Percentiles rank a stretch among this genome's conserved stretches.
Conservation (phyloP, 1,284 basidiomycete genomes). For the Hemileccinum hortonii region DNA sequence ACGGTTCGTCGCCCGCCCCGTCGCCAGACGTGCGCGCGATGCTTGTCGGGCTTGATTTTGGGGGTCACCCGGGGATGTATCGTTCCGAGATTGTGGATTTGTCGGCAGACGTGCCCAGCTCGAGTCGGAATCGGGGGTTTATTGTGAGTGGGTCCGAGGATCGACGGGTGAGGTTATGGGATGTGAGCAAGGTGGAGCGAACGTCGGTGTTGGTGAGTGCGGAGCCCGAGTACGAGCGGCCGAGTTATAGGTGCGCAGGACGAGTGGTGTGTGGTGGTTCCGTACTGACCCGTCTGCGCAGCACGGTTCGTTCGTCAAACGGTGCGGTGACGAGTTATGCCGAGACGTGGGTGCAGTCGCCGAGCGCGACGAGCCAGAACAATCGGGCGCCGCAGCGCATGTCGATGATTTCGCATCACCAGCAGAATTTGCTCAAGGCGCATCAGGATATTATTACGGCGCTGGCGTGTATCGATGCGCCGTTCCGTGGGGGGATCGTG, state of each 20-base stretch:
- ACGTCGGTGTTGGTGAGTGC: slow-evolving; percentile 73
- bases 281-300: slow-evolving; percentile 11
- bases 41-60: slow-evolving; percentile 70
- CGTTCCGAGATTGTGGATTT: slow-evolving; percentile 56
- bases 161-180: slow-evolving; percentile 79
- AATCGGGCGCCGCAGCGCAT: slow-evolving; percentile 73
- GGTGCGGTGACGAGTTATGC: slow-evolving; percentile 52
- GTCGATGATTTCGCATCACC: slow-evolving; percentile 74
- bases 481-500: slow-evolving; percentile 83
- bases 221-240: slow-evolving; percentile 66
- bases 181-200: slow-evolving; percentile 67
- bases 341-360: slow-evolving; percentile 62
- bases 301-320: slow-evolving; percentile 34
- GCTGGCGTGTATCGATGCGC: slow-evolving; percentile 78
- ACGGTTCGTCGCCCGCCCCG: slow-evolving; percentile 43
- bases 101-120: slow-evolving; percentile 39
- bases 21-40: slow-evolving; percentile 64
- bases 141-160: slow-evolving; percentile 84
- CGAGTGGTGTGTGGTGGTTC: neutral
- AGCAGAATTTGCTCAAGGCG: slow-evolving; percentile 72
- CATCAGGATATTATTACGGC: slow-evolving; percentile 86
- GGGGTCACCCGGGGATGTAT: slow-evolving; percentile 57
- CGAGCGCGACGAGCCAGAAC: slow-evolving; percentile 45
- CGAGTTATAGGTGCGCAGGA: slow-evolving; percentile 60
- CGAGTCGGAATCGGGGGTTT: slow-evolving; percentile 58